Base-by-base conservation (phyloP, 805 yeast species). In the Spathaspora gorwiae region DNA sequence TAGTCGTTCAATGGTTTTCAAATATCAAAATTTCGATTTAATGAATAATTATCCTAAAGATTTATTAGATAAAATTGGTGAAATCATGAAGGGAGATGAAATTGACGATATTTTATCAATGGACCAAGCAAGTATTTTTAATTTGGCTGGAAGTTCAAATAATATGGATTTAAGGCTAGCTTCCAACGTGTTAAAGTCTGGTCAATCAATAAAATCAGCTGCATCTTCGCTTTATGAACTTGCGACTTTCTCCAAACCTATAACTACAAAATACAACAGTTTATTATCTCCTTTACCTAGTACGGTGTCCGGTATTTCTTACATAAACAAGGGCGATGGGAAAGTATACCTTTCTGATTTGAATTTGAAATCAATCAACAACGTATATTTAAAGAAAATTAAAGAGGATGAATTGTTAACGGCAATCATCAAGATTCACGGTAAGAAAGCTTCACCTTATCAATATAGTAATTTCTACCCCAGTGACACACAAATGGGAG, bases 281-380 rank as follows among this genome's bases (percentile, higher is more conserved):
- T 54, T 70, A 24, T 56, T 70, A 26, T 65, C 75, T 2, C 75
- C 75, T 1, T 45, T 62, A 24, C 68, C 69, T 3, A 53, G 58
- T 19, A 53, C 64, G 1, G 54, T 57, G 2, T 50, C 47, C 35
- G 66, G 51, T 49, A 65, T 56, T 45, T 64, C 56, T 37, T 72
- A 60, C 54, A 56, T 62, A 37, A 50, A 47, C 15, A 56, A 55
- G 35, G 65, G 61, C 35, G 64, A 62, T 54, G 65, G 69, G 0
- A 57, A 56, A 40, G 57, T 71, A 5, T 72, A 57, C 47, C 56
- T 72, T 38, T 67, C 73, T 45, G 76, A 72, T 48, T 59, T 72
- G 46, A 70, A 63, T 48, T 54, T 72, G 32, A 69, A 68, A 48
- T 63, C 76, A 6, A 58, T 71, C 33, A 67, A 68, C 47, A 58